These are phyloP conservation scores for Phanerochaete carnosa DNA, from an alignment of 768 basidiomycete genomes.

Conservation along the genomic window DNA sequence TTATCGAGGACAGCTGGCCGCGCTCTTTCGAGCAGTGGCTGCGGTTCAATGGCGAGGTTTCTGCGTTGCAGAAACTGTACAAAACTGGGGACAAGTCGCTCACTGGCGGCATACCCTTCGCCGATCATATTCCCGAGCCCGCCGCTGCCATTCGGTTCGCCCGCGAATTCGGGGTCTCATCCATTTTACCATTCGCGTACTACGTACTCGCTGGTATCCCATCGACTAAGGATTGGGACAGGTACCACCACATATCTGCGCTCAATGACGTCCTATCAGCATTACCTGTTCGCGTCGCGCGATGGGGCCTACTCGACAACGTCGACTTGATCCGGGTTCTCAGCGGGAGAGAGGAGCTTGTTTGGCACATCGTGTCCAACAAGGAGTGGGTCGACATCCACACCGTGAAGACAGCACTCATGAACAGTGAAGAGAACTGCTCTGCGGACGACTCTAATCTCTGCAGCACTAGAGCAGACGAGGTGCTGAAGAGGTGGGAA, in stretches of 20 bases:
- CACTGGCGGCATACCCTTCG: not conserved
- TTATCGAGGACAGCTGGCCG: constrained; percentile 26
- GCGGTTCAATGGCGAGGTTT: not conserved
- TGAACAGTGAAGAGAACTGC: too few species aligned
- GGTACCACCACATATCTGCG: not conserved
- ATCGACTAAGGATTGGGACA: not conserved
- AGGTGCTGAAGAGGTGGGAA: too few species aligned
- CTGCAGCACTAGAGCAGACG: too few species aligned
- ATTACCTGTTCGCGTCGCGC: not conserved
- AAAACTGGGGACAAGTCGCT: not conserved
- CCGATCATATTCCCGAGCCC: constrained; percentile 1
- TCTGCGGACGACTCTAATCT: too few species aligned
- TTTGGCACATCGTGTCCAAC: too few species aligned
- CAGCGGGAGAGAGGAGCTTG: not conserved
- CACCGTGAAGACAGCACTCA: too few species aligned
- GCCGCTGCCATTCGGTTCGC: constrained; percentile 12
- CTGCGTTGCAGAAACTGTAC: not conserved
- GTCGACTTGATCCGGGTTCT: not conserved
- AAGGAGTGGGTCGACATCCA: too few species aligned
- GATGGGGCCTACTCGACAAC: not conserved
- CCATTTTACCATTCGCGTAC: constrained; percentile 14
- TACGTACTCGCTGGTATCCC: constrained; percentile 5
- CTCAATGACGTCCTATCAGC: not conserved
- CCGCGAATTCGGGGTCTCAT: constrained; percentile 8
- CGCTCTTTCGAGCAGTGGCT: constrained; percentile 11